A percentile compares a stretch with the other conserved stretches of the same genome.
These are phyloP conservation scores for Alternaria angustiovoidea DNA, from an alignment of 2,329 filamentous ascomycete genomes.

Conservation along the genomic window DNA sequence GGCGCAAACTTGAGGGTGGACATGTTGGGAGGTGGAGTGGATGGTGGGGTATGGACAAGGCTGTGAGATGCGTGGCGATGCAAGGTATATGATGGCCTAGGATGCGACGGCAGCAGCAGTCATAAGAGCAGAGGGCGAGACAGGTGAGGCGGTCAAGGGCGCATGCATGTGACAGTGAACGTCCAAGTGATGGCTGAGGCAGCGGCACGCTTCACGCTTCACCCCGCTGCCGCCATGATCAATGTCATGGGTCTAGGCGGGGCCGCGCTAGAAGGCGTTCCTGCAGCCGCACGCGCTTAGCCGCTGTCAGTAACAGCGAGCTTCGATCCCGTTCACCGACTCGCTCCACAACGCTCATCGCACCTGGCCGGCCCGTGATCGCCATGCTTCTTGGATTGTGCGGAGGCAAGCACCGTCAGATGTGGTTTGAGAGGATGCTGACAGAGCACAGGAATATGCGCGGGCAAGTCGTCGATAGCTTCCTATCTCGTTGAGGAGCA, in stretches of 20 bases:
- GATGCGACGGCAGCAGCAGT: conserved; percentile 23
- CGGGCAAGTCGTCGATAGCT: conserved; percentile 89
- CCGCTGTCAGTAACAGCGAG: not conserved
- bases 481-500: conserved; percentile 86
- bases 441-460: conserved; percentile 76
- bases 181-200: conserved; percentile 9
- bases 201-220: conserved; percentile 1
- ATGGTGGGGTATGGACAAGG: conserved; percentile 1
- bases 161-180: conserved; percentile 32
- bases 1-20: conserved; percentile 76
- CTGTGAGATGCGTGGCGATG: conserved; percentile 3
- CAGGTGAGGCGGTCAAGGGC: conserved; percentile 38
- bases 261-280: conserved; percentile 33
- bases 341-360: not conserved
- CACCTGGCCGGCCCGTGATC: not conserved
- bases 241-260: conserved; percentile 21
- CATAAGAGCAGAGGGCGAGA: conserved; percentile 26
- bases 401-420: conserved; percentile 39
- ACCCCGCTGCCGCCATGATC: conserved; percentile 10
- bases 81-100: conserved; percentile 1
- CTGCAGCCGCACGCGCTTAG: conserved; percentile 30
- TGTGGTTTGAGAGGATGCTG: conserved; percentile 13
- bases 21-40: conserved; percentile 37
- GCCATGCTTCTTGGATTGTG: conserved; percentile 80
- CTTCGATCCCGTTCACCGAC: not conserved